Evolutionary conservation across 176 grass and related monocot species (phyloP).

Genomic region (Panicum miliaceum): DNA sequence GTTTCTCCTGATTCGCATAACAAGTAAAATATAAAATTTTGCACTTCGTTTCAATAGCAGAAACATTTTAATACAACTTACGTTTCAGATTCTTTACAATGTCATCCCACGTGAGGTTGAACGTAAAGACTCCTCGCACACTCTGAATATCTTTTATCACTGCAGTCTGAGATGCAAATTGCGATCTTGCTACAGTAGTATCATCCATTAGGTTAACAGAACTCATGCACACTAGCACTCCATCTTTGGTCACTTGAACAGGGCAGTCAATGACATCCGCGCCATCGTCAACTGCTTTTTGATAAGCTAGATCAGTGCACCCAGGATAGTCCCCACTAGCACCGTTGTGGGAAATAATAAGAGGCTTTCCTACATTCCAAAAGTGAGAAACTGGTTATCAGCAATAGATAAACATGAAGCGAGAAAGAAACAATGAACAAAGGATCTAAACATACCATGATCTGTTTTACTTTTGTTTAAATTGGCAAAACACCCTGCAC

Average conservation of each 20-base stretch:
- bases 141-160: conserved; percentile 66
- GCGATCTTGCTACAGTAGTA: conserved; percentile 78
- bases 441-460: conserved; percentile 56
- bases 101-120: conserved; percentile 93
- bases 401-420: neutral
- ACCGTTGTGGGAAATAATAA: conserved; percentile 91
- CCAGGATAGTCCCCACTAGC: conserved; percentile 94
- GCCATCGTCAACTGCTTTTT: conserved; percentile 69
- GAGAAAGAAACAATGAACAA: neutral
- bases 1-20: conserved; percentile 2
- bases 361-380: conserved; percentile 58
- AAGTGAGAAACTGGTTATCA: neutral
- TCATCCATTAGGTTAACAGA: conserved; percentile 65
- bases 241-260: conserved; percentile 84
- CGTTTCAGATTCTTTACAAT: conserved; percentile 64
- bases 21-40: neutral
- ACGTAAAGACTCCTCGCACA: conserved; percentile 72
- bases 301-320: conserved; percentile 93
- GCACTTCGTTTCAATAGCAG: neutral
- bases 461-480: conserved; percentile 73
- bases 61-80: conserved; percentile 61
- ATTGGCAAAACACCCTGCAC: conserved; percentile 83
- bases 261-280: conserved; percentile 96
- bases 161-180: conserved; percentile 45
- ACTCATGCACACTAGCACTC: conserved; percentile 78